phyloP scores from a whole-genome alignment of 192 early-diverging fungal species.

The Entomortierella parvispora region DNA sequence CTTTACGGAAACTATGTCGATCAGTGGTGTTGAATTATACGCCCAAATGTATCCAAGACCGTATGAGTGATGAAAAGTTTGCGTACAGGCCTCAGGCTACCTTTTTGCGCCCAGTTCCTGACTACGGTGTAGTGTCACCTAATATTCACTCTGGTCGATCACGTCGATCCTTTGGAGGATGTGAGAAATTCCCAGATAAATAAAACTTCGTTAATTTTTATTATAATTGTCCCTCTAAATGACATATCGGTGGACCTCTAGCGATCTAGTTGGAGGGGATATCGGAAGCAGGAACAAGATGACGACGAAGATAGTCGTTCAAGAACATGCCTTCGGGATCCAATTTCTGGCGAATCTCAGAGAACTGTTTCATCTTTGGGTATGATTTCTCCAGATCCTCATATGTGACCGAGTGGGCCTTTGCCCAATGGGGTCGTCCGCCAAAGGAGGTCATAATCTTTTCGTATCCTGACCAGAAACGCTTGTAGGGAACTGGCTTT shows the following conservation, averaged over 20 bases:
- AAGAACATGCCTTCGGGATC: slow-evolving; percentile 79
- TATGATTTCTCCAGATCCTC: slow-evolving; percentile 64
- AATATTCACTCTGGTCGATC: background rate
- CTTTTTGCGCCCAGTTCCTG: slow-evolving; percentile 31
- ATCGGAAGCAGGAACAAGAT: slow-evolving; percentile 54
- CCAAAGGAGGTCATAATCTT: slow-evolving; percentile 71
- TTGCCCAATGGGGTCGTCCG: slow-evolving; percentile 83
- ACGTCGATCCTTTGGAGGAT: too few species aligned
- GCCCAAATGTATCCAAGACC: slow-evolving; percentile 25
- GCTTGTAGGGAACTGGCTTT: slow-evolving; percentile 72
- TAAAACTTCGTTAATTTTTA: background rate
- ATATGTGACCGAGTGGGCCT: slow-evolving; percentile 67
- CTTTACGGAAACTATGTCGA: slow-evolving; percentile 15
- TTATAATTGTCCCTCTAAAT: too few species aligned
- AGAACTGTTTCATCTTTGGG: slow-evolving; percentile 71
- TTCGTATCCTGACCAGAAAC: slow-evolving; percentile 77
- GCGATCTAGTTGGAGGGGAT: too few species aligned
- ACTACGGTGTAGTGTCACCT: slow-evolving; percentile 31
- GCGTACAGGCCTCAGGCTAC: slow-evolving; percentile 45
- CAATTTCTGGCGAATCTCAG: slow-evolving; percentile 58
- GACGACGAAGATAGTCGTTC: slow-evolving; percentile 75
- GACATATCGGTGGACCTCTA: too few species aligned
- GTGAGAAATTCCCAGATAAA: too few species aligned
- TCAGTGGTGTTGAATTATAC: slow-evolving; percentile 30
- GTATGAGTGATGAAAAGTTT: slow-evolving; percentile 31